phyloP scores from a whole-genome alignment of 2,329 filamentous ascomycete genomes.

The Hymenoscyphus linearis region DNA sequence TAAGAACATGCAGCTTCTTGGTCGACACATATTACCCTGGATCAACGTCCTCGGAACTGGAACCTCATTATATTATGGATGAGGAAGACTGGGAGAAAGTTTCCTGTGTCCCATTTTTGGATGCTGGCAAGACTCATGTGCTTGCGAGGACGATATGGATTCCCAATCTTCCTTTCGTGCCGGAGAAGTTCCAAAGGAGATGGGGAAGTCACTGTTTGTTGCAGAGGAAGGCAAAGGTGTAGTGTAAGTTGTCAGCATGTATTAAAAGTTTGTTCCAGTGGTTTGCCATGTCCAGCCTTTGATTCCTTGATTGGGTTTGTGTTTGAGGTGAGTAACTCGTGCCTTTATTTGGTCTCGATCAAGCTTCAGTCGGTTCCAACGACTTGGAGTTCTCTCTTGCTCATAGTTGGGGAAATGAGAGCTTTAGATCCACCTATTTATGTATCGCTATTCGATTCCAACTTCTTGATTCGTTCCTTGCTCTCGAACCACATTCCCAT shows the following conservation, averaged over 20 bases:
- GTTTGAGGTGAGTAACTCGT: neutral
- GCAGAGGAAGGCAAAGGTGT: conserved; percentile 42
- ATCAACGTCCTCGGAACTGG: conserved; percentile 54
- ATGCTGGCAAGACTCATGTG: conserved; percentile 67
- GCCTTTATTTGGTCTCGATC: neutral
- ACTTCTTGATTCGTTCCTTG: too few relatives aligned
- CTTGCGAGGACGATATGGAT: conserved; percentile 78
- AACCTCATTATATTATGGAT: conserved; percentile 77
- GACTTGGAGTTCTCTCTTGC: too few relatives aligned
- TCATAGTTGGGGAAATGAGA: too few relatives aligned
- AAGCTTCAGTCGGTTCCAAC: too few relatives aligned
- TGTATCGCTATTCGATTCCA: too few relatives aligned
- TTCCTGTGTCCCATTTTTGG: conserved; percentile 73
- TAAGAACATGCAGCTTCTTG: conserved; percentile 72
- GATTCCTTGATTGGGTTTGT: neutral
- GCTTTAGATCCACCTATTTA: too few relatives aligned
- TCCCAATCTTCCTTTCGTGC: conserved; percentile 65
- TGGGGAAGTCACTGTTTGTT: conserved; percentile 91
- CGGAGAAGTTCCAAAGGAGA: conserved; percentile 62
- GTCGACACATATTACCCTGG: conserved; percentile 79
- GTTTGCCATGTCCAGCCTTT: neutral
- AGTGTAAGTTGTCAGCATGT: neutral
- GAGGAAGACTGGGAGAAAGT: conserved; percentile 71
- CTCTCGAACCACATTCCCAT: too few relatives aligned
- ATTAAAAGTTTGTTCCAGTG: neutral